Base-by-base conservation (phyloP, 1,284 basidiomycete species). In the Fistulina hepatica region DNA sequence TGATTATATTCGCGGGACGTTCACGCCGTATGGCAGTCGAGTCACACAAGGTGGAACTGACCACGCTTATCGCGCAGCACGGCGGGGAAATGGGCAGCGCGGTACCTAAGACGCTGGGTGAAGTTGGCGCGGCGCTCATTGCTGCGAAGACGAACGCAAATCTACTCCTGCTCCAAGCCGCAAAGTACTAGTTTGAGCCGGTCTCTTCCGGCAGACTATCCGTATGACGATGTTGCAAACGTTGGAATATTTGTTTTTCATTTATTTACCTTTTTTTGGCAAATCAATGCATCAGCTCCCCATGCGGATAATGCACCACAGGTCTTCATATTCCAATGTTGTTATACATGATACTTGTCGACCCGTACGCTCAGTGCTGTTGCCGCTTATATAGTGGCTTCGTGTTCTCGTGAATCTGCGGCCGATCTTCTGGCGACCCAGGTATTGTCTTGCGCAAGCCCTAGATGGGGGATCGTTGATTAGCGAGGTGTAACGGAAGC, bases 381-480 rank as follows among this genome's bases (percentile, higher is more conserved):
- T 86, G 65, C 37, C 73, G 63, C 44, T 72, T 81, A 64, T 71
- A 89, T 54, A 93, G 72, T 3, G 91, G 91, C 48, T 69, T 85
- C 61, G 79, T 72, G 59, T 92, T 77, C 58, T 97, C 92, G 59
- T 97, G 89, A 55, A 98, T 79, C 46, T 79, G 92, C 32, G 75
- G 71, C 61, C 89, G 72, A 49, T 86, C 90, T 51, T 71, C 74
- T 45, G 94, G 86, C 36, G 89, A 69, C 15, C 92, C 93, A 22
- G 95, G 94, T 48, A 98, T 95, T 41, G 74, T 81, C 69, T 98
- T 98, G 39, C 71, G 76, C 40, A 97, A 70, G 52, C 90, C 91
- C 92, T 95, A 48, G 5, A 35, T 11, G 22, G 38, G 20, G 26
- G 15, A 12, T 15, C 38, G 21, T 16, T 7, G 12, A 16, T 11